These are phyloP conservation scores for Pugionium dolabratum DNA, from an alignment of 345 rosid genomes.

Conservation along the genomic window DNA sequence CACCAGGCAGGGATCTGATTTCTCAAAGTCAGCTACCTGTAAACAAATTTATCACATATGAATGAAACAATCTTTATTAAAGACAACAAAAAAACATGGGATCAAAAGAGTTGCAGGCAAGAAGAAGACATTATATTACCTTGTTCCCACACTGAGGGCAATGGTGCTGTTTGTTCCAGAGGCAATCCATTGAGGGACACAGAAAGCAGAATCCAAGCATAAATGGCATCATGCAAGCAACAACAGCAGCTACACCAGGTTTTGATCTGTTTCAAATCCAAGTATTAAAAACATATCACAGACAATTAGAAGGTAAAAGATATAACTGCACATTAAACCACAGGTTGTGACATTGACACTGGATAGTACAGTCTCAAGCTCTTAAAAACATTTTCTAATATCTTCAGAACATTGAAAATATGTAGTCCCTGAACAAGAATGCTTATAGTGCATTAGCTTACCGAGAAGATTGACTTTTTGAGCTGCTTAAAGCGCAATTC, in stretches of 20 bases:
- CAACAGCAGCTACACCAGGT: constrained; percentile 84
- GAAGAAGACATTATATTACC: constrained; percentile 40
- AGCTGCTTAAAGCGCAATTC: neutral
- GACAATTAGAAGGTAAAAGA: neutral
- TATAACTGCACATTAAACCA: neutral
- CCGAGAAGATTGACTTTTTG: neutral
- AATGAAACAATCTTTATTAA: neutral
- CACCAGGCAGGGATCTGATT: constrained; percentile 78
- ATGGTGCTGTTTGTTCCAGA: constrained; percentile 93
- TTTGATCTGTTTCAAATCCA: constrained; percentile 59
- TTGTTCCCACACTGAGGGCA: constrained; percentile 79
- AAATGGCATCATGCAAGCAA: constrained; percentile 95
- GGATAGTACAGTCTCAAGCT: neutral
- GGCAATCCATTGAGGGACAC: constrained; percentile 94
- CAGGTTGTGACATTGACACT: neutral
- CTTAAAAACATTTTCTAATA: neutral
- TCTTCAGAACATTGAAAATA: neutral
- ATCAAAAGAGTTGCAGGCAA: constrained; percentile 4
- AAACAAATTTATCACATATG: constrained; percentile 28
- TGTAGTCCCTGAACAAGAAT: neutral
- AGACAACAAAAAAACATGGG: neutral
- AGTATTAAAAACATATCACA: neutral
- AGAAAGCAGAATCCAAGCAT: constrained; percentile 92
- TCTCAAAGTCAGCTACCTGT: constrained; percentile 87
- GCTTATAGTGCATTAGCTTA: neutral